A percentile compares a stretch with the other conserved stretches of the same genome.
These are phyloP conservation scores for Ceratocystis albifundus DNA, from an alignment of 2,329 filamentous ascomycete genomes.

Conservation along the genomic window DNA sequence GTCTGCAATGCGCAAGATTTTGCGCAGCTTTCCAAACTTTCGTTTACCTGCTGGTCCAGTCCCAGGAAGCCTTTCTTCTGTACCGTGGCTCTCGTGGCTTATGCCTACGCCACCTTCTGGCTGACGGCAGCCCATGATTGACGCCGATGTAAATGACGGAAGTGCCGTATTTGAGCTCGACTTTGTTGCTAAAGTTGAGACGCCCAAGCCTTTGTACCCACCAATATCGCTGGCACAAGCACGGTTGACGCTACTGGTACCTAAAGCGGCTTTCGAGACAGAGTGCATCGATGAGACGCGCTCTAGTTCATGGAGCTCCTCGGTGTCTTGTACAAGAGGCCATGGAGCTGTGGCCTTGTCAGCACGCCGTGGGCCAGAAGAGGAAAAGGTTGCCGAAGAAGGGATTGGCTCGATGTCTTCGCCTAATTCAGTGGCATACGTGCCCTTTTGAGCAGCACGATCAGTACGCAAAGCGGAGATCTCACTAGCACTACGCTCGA, in stretches of 20 bases:
- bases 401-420: background rate
- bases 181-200: background rate
- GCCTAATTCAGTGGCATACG: background rate
- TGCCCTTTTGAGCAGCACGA: conserved; percentile 27
- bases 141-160: conserved; percentile 10
- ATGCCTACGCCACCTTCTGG: background rate
- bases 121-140: conserved; percentile 10
- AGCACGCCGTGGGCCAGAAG: background rate
- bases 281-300: conserved; percentile 13
- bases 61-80: background rate
- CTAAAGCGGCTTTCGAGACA: background rate
- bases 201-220: conserved; percentile 10
- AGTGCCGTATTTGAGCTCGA: conserved; percentile 9
- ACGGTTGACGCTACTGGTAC: conserved; percentile 19
- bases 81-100: background rate
- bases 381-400: background rate
- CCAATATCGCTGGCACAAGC: conserved; percentile 5
- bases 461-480: conserved; percentile 35
- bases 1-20: conserved; percentile 48
- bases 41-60: conserved; percentile 39
- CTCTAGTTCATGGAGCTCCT: conserved; percentile 12
- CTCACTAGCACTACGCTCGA: conserved; percentile 48
- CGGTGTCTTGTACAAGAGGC: conserved; percentile 11
- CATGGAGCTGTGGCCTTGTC: background rate
- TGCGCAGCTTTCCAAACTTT: conserved; percentile 55